Base-by-base conservation (phyloP, 202 grass and related monocot species). In the Sporobolus alterniflorus region DNA sequence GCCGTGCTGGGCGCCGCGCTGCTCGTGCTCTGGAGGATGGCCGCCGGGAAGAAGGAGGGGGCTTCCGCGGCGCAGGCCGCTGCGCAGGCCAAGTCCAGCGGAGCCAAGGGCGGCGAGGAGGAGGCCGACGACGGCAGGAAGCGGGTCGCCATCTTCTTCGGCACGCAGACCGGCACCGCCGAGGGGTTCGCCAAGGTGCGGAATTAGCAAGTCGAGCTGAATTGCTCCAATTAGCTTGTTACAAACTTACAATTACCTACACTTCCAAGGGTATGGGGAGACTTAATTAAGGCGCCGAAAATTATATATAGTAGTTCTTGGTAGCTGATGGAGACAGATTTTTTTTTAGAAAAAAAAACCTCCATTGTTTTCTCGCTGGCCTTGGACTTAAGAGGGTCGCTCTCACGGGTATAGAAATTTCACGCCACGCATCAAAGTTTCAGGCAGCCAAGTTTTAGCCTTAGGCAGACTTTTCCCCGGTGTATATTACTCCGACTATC, bases 141-240 rank as follows among this genome's bases (percentile, higher is more conserved):
- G 85, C 86, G 75, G 59, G 92, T 95, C 67, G 56, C 88, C 29
- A 42, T 98, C 54, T 91, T 98, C 82, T 98, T 95, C 86, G 95
- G 95, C 59, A 98, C 95, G 76, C 95, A 98, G 87, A 98, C 92
- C 22, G 90, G 95, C 34, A 98, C 95, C 51, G 95, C 95, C 60
- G 95, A 98, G 79, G 90, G 92, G 11, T 98, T 98, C 90, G 95
- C 95, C 70, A 98, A 98, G 95, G 95, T 98, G 55, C 55, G 1
- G 50, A 7, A n/a, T 0, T 9, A 8, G 0, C 18, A 20, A 0
- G 3, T 57, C 0, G 52, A 7, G 3, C 42, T 55, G 10, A 43
- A 59, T 51, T 66, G 65, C 47, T 76, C 26, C 55, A 17, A 24
- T 16, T 48, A n/a, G 31, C 42, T 74, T 59, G 16, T 29, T n/a